Evolutionary conservation across 306 rosid species (phyloP).

Genomic region (Cercis canadensis): DNA sequence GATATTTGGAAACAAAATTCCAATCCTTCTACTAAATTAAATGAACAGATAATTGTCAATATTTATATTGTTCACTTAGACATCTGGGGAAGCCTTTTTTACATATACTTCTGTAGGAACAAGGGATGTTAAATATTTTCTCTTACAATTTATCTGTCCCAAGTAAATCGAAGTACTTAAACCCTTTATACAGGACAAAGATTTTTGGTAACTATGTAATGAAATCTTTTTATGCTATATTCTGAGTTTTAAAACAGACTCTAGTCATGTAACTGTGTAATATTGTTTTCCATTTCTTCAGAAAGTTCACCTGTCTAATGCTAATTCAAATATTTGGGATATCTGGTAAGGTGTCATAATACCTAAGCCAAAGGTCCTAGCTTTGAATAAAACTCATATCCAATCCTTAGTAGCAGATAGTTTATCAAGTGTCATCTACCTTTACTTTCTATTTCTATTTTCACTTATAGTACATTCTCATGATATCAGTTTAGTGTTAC

Average conservation of each 20-base stretch:
- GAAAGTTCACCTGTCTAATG: too few relatives aligned
- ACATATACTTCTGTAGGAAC: not conserved
- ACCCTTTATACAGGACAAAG: too few relatives aligned
- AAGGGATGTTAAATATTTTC: not conserved
- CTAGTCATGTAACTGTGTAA: not conserved
- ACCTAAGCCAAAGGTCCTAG: constrained; percentile 6
- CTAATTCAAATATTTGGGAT: too few relatives aligned
- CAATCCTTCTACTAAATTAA: not conserved
- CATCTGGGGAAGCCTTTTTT: constrained; percentile 16
- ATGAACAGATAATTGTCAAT: constrained; percentile 17
- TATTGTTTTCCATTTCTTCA: too few relatives aligned
- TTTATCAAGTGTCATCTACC: not conserved
- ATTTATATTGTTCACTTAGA: not conserved
- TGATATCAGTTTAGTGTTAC: constrained; percentile 16
- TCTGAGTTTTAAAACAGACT: constrained; percentile 15
- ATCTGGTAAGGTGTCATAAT: constrained; percentile 8
- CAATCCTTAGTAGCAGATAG: constrained; percentile 8
- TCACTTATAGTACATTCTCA: not conserved
- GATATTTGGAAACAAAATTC: constrained; percentile 11
- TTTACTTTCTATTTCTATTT: constrained; percentile 6
- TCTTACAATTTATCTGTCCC: not conserved
- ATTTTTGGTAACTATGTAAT: too few relatives aligned
- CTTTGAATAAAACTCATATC: not conserved
- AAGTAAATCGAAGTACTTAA: too few relatives aligned
- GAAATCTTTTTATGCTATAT: not conserved